Percentiles rank a stretch among this genome's conserved stretches.
These are phyloP conservation scores for Cyclospora cayetanensis DNA, from an alignment of 169 alveolate genomes.

Conservation along the genomic window DNA sequence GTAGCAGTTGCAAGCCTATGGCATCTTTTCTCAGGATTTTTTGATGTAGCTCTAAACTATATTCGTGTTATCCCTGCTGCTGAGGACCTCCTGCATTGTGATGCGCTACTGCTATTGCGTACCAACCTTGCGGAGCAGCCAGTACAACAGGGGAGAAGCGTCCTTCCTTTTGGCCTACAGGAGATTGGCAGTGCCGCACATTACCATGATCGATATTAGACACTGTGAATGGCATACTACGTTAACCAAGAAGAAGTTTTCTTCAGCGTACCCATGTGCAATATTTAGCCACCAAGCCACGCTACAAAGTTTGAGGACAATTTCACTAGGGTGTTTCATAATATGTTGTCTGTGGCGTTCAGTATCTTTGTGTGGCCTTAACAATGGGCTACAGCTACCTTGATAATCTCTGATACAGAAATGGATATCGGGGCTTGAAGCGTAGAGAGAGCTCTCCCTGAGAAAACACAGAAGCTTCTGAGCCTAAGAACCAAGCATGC, in stretches of 20 bases:
- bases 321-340: not conserved
- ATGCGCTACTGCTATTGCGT: not conserved
- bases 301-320: not conserved
- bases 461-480: not conserved
- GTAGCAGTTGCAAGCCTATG: not conserved
- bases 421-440: not conserved
- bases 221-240: not conserved
- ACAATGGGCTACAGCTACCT: not conserved
- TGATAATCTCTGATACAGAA: not conserved
- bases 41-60: not conserved
- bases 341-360: not conserved
- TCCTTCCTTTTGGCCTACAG: not conserved
- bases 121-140: conserved; percentile 39
- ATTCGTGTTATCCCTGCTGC: not conserved
- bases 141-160: not conserved
- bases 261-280: not conserved
- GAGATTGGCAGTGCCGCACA: not conserved
- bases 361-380: not conserved
- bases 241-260: not conserved
- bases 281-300: not conserved
- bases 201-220: not conserved
- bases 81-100: not conserved
- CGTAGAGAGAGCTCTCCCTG: not conserved
- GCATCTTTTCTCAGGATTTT: not conserved
- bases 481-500: not conserved